Evolutionary conservation across 192 early-diverging fungal genomes (phyloP).

Genomic region (Phycomyces nitens): DNA sequence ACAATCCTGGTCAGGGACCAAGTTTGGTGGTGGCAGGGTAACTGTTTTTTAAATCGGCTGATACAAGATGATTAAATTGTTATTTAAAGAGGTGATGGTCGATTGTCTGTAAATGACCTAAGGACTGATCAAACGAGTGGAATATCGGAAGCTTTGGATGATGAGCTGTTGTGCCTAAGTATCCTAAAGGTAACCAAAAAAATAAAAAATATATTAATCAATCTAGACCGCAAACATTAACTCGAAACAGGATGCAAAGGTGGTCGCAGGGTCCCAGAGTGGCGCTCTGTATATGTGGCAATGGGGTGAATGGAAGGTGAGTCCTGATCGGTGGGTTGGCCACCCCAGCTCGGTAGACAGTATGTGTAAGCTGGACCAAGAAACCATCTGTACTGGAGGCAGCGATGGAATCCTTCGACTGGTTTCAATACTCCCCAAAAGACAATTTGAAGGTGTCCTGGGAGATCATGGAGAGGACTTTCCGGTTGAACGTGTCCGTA

Average conservation of each 20-base stretch:
- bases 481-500: slow-evolving; percentile 81
- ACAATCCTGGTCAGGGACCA: slow-evolving; percentile 53
- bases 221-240: background rate
- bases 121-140: slow-evolving; percentile 71
- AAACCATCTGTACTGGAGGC: slow-evolving; percentile 84
- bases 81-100: slow-evolving; percentile 93
- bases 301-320: slow-evolving; percentile 84
- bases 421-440: slow-evolving; percentile 85
- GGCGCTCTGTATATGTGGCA: slow-evolving; percentile 86
- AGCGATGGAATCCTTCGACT: slow-evolving; percentile 87
- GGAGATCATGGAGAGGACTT: slow-evolving; percentile 84
- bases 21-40: slow-evolving; percentile 75
- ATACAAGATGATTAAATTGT: background rate
- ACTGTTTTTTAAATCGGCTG: background rate
- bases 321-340: slow-evolving; percentile 87
- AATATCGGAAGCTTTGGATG: slow-evolving; percentile 86
- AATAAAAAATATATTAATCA: background rate
- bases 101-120: slow-evolving; percentile 84
- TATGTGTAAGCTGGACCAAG: slow-evolving; percentile 78
- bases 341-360: slow-evolving; percentile 92
- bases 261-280: slow-evolving; percentile 85
- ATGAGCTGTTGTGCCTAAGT: slow-evolving; percentile 85
- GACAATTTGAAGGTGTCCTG: slow-evolving; percentile 75
- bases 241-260: slow-evolving; percentile 74
- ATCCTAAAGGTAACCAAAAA: slow-evolving; percentile 53